phyloP scores from a whole-genome alignment of 2,329 filamentous ascomycete species.

The Rutstroemia sp. region DNA sequence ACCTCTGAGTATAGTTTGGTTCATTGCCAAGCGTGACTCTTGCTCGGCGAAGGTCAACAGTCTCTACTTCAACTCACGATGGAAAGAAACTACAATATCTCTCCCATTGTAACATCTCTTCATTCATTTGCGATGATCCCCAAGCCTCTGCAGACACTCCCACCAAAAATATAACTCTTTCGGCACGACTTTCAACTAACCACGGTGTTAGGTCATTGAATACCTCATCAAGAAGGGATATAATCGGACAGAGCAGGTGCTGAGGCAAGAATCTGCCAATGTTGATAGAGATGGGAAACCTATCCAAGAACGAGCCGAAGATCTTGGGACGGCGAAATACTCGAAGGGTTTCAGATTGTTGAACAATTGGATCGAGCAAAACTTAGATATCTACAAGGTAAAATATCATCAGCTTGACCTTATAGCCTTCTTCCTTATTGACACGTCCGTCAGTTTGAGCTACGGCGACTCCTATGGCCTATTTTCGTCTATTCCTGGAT shows the following conservation, averaged over 20 bases:
- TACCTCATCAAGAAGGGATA: constrained; percentile 96
- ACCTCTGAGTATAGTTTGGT: neutral
- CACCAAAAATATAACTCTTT: neutral
- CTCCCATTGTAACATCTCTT: too few relatives aligned
- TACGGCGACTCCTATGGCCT: constrained; percentile 84
- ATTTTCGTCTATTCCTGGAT: constrained; percentile 91
- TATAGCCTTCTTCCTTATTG: neutral
- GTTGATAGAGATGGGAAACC: constrained; percentile 76
- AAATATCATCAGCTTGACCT: neutral
- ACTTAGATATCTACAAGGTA: constrained; percentile 89
- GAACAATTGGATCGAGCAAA: constrained; percentile 81
- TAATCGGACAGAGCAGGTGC: constrained; percentile 82
- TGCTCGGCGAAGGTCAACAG: neutral
- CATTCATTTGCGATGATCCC: too few relatives aligned
- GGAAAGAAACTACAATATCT: too few relatives aligned
- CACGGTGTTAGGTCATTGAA: constrained; percentile 63
- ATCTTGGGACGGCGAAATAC: constrained; percentile 70
- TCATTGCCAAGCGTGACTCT: neutral
- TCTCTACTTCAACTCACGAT: too few relatives aligned
- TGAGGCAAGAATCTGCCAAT: constrained; percentile 82
- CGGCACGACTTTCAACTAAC: neutral
- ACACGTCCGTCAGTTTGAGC: constrained; percentile 57
- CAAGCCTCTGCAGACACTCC: too few relatives aligned
- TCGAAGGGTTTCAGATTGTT: constrained; percentile 66
- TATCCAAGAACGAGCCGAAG: constrained; percentile 57